Evolutionary conservation across 2,329 filamentous ascomycete genomes (phyloP).

Genomic region (Fusarium proliferatum): DNA sequence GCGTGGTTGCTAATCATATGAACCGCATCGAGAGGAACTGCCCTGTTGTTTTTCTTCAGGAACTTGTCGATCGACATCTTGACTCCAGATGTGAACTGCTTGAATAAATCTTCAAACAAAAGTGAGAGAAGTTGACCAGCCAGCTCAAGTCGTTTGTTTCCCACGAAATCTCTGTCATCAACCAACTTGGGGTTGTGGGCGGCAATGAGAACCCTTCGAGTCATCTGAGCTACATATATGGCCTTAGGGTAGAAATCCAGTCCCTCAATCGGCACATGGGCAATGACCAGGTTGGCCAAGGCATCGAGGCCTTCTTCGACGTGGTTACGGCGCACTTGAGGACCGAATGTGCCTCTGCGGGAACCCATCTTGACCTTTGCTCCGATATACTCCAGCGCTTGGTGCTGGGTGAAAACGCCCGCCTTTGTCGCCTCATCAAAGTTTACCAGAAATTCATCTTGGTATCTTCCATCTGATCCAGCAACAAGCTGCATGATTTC

Average conservation of each 20-base stretch:
- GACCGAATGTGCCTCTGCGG: slow-evolving; percentile 65
- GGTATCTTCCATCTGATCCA: slow-evolving; percentile 86
- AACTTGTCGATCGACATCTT: slow-evolving; percentile 96
- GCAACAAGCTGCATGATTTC: slow-evolving; percentile 94
- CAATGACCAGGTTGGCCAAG: slow-evolving; percentile 90
- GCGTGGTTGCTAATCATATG: slow-evolving; percentile 86
- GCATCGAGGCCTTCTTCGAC: slow-evolving; percentile 94
- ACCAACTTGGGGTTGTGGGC: slow-evolving; percentile 89
- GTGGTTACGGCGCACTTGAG: slow-evolving; percentile 76
- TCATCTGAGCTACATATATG: slow-evolving; percentile 96
- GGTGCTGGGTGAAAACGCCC: slow-evolving; percentile 90
- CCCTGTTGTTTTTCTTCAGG: slow-evolving; percentile 91
- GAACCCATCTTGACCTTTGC: slow-evolving; percentile 87
- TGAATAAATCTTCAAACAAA: slow-evolving; percentile 97
- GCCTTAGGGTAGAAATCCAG: slow-evolving; percentile 98
- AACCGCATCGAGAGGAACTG: slow-evolving; percentile 87
- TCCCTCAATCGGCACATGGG: slow-evolving; percentile 90
- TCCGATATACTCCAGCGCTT: slow-evolving; percentile 94
- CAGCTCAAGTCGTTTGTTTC: slow-evolving; percentile 95
- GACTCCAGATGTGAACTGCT: slow-evolving; percentile 89
- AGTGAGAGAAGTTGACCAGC: slow-evolving; percentile 94
- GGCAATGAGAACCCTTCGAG: slow-evolving; percentile 93
- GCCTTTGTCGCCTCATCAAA: slow-evolving; percentile 91
- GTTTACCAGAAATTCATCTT: slow-evolving; percentile 95
- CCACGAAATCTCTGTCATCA: slow-evolving; percentile 96